These are phyloP conservation scores for Plasmopara muralis DNA, from an alignment of 352 stramenopile genomes.

Conservation along the genomic window DNA sequence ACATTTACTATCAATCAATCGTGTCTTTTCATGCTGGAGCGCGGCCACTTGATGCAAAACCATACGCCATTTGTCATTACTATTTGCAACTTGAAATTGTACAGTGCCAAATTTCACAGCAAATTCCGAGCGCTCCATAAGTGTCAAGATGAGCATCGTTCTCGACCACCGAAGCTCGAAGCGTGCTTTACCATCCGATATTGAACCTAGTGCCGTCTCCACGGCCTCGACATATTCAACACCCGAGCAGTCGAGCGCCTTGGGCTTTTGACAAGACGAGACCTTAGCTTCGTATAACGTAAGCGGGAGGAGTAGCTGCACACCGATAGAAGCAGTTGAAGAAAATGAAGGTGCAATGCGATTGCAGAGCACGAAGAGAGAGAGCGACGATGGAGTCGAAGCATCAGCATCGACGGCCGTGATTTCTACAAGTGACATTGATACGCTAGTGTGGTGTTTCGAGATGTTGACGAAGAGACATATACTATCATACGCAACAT, in stretches of 20 bases:
- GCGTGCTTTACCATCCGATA: not conserved
- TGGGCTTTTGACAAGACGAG: constrained; percentile 30
- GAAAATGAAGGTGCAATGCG: not conserved
- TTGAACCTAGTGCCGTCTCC: constrained; percentile 14
- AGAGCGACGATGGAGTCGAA: not conserved
- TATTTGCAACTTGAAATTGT: constrained; percentile 17
- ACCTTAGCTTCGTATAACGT: constrained; percentile 29
- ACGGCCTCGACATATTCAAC: constrained; percentile 30
- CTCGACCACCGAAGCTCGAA: constrained; percentile 47
- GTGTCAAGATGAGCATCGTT: constrained; percentile 27
- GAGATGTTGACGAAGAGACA: not conserved
- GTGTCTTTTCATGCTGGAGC: constrained; percentile 3
- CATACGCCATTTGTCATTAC: constrained; percentile 12
- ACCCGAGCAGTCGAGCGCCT: constrained; percentile 35
- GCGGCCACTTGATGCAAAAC: constrained; percentile 30
- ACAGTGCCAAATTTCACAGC: constrained; percentile 52
- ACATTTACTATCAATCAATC: constrained; percentile 14
- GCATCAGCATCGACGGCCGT: constrained; percentile 2
- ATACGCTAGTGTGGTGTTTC: not conserved
- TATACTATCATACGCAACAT: not conserved
- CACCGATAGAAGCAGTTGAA: constrained; percentile 8
- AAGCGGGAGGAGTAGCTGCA: constrained; percentile 28
- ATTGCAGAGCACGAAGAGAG: constrained; percentile 10
- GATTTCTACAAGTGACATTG: constrained; percentile 15
- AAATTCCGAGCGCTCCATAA: constrained; percentile 42